A percentile compares a stretch with the other conserved stretches of the same genome.
Evolutionary conservation across 2,329 filamentous ascomycete genomes (phyloP).

Genomic region (Achaetomium macrosporum): DNA sequence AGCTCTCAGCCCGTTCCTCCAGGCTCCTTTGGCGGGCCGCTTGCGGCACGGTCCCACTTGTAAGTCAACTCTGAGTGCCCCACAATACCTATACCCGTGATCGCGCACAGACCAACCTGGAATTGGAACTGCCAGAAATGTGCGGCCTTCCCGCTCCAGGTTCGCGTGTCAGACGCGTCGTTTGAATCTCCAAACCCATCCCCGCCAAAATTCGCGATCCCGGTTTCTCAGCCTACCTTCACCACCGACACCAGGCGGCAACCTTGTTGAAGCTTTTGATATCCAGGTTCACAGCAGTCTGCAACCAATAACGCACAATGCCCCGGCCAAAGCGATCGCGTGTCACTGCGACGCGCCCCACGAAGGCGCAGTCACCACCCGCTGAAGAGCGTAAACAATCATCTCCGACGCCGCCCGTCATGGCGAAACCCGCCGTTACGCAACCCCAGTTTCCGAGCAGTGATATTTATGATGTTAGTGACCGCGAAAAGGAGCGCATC

Average conservation of each 20-base stretch:
- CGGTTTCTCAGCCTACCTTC: background rate
- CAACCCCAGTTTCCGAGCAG: constrained; percentile 19
- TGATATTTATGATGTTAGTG: constrained; percentile 33
- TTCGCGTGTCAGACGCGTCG: background rate
- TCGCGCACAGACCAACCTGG: too few species aligned
- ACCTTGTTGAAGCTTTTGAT: background rate
- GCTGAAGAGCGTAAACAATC: constrained; percentile 6
- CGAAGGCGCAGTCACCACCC: constrained; percentile 6
- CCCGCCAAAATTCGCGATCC: background rate
- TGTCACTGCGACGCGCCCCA: constrained; percentile 19
- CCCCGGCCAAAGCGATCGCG: constrained; percentile 19
- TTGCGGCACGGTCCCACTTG: too few species aligned
- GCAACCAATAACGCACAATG: background rate
- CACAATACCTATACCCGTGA: too few species aligned
- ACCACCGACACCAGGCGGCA: background rate
- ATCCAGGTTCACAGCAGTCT: background rate
- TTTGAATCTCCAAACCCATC: background rate
- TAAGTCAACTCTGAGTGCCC: too few species aligned
- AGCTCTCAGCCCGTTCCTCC: too few species aligned
- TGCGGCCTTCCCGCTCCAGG: too few species aligned
- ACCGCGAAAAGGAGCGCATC: constrained; percentile 29
- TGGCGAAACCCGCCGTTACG: constrained; percentile 13
- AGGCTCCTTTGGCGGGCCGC: too few species aligned
- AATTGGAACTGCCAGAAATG: too few species aligned
- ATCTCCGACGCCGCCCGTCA: constrained; percentile 14